These are phyloP conservation scores for Biscogniauxia mediterranea DNA, from an alignment of 2,329 filamentous ascomycete genomes.

Conservation along the genomic window DNA sequence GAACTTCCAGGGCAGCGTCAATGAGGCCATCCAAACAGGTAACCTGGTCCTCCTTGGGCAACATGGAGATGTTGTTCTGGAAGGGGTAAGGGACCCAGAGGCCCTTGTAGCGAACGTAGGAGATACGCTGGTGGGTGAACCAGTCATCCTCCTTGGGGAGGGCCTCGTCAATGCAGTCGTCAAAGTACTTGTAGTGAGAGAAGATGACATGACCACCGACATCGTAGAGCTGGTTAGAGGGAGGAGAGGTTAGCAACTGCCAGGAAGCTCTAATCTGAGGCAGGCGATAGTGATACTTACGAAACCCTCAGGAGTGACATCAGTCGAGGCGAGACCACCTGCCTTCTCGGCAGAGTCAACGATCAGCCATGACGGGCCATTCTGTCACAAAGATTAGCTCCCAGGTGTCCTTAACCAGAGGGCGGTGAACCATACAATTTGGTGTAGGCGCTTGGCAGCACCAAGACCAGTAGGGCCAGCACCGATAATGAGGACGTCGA, in stretches of 20 bases:
- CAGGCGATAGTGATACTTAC: constrained; percentile 61
- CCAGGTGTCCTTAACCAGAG: constrained; percentile 23
- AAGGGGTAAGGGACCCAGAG: constrained; percentile 99
- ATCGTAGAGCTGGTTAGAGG: constrained; percentile 76
- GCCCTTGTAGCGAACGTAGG: constrained; percentile 95
- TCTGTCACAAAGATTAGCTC: constrained; percentile 49
- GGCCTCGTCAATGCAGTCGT: constrained; percentile 97
- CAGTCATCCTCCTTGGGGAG: constrained; percentile 92
- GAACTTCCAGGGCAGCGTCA: constrained; percentile 83
- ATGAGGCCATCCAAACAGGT: constrained; percentile 93
- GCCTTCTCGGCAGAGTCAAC: constrained; percentile 89
- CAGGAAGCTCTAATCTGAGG: not conserved
- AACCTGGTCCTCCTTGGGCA: constrained; percentile 96
- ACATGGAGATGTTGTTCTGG: constrained; percentile 99
- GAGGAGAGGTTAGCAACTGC: constrained; percentile 19
- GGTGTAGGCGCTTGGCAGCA: constrained; percentile 95
- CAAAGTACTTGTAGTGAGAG: constrained; percentile 99
- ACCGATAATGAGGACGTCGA: constrained; percentile 97
- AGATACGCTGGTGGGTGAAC: constrained; percentile 98
- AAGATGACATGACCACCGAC: constrained; percentile 98
- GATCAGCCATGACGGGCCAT: constrained; percentile 93
- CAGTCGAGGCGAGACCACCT: constrained; percentile 93
- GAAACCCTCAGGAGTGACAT: constrained; percentile 93
- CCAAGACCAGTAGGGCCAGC: constrained; percentile 96
- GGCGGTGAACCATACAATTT: constrained; percentile 68